phyloP scores from a whole-genome alignment of 768 basidiomycete species.

The Sutorius australiensis region DNA sequence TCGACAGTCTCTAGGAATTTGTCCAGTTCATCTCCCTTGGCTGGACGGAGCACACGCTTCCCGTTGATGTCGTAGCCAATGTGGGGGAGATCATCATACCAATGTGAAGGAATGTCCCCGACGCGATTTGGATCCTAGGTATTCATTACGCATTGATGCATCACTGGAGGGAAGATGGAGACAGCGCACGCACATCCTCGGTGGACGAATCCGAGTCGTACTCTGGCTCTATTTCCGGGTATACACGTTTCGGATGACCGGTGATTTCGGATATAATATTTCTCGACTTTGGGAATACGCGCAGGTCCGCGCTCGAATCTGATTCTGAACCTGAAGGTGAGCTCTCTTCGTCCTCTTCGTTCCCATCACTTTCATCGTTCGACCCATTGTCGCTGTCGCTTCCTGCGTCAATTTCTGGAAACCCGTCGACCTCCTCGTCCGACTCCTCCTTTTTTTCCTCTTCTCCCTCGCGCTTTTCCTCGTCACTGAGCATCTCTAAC shows the following conservation, averaged over 20 bases:
- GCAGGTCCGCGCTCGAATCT: conserved; percentile 45
- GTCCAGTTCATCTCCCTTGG: conserved; percentile 94
- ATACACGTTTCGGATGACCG: conserved; percentile 77
- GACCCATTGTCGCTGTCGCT: conserved; percentile 42
- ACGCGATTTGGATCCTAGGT: conserved; percentile 87
- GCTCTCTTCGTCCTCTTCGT: conserved; percentile 40
- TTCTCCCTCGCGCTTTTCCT: conserved; percentile 44
- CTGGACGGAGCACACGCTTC: conserved; percentile 89
- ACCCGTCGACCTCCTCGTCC: conserved; percentile 65
- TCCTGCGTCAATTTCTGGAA: conserved; percentile 61
- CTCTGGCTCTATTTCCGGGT: conserved; percentile 85
- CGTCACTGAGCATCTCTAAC: conserved; percentile 74
- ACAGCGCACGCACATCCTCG: conserved; percentile 65
- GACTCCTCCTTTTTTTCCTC: conserved; percentile 37
- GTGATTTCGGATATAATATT: conserved; percentile 76
- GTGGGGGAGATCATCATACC: conserved; percentile 99
- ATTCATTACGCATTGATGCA: conserved; percentile 9
- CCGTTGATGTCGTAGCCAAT: conserved; percentile 96
- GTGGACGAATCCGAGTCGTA: conserved; percentile 92
- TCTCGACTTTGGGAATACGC: conserved; percentile 60
- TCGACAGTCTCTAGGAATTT: conserved; percentile 94
- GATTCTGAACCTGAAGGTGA: conserved; percentile 26
- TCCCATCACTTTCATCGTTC: conserved; percentile 32
- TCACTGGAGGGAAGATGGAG: not conserved
- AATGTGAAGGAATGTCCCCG: conserved; percentile 93